Evolutionary conservation across 2,329 filamentous ascomycete species (phyloP), one percentile per base, ranked within the genome.

Genomic region (Capronia americana): DNA sequence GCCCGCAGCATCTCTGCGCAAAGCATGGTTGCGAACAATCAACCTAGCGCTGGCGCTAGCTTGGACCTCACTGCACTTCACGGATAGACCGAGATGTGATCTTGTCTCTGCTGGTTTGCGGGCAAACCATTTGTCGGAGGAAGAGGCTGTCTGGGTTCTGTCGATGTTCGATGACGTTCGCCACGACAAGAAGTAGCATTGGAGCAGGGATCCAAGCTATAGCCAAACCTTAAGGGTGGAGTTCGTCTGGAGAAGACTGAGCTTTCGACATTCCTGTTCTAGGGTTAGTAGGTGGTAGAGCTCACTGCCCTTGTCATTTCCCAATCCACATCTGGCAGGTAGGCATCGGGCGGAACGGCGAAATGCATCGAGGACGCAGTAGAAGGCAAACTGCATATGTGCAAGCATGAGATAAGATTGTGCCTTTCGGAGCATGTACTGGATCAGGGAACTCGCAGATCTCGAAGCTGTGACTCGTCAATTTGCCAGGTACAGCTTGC

Each of bases 111-210:
- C 14, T 8, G 28, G 1, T 34, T 61, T 53, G 57, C 26, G 3
- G 53, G 63, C 57, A 67, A 50, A 28, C 30, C 57, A 67, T 67
- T 67, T 41, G 56, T 64, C 44, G 55, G 5, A 30, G 50, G 23
- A 23, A 14, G 20, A 14, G 54, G 30, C 32, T 55, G 55, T 55
- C 55, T 28, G 48, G 23, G 41, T 30, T 11, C 20, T 41, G 50
- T 58, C 57, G 17, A 62, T 24, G 50, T 56, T 64, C 57, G 2
- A 70, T 70, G 68, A 70, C 65, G 68, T 56, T 53, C 60, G 14
- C 28, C 57, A 32, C 8, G 54, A 48, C 41, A 32, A 56, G 61
- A 55, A 58, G 68, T 70, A 63, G 65, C 63, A 70, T 70, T 44
- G 51, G 11, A 38, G 57, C 64, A 57, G 38, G 65, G 61, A 59